Conservation (phyloP, 805 yeast species). For the Cyberlindnera americana region DNA sequence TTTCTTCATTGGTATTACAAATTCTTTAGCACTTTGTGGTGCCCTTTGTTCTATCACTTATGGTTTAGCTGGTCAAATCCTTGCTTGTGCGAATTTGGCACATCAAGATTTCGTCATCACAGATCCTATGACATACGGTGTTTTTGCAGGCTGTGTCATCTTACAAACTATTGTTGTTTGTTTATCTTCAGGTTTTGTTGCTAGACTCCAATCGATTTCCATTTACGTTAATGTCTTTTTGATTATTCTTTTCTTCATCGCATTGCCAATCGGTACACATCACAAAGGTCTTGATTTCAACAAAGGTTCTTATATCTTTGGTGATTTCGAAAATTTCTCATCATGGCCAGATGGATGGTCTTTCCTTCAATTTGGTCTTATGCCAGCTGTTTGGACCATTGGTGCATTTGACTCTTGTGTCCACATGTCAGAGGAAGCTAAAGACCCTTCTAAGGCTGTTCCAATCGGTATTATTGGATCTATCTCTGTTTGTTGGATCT, state of each 20-base stretch:
- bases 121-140: slow-evolving; percentile 53
- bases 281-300: slow-evolving; percentile 36
- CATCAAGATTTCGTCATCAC: slow-evolving; percentile 44
- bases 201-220: slow-evolving; percentile 53
- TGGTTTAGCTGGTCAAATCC: slow-evolving; percentile 67
- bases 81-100: slow-evolving; percentile 46
- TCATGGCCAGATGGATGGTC: slow-evolving; percentile 62
- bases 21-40: slow-evolving; percentile 61
- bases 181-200: slow-evolving; percentile 48
- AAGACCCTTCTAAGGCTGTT: slow-evolving; percentile 56
- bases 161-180: slow-evolving; percentile 36
- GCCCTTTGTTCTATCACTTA: slow-evolving; percentile 68
- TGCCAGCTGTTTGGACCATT: slow-evolving; percentile 75
- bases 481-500: slow-evolving; percentile 49
- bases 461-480: slow-evolving; percentile 66
- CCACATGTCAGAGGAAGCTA: slow-evolving; percentile 72
- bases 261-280: slow-evolving; percentile 53
- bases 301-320: slow-evolving; percentile 52
- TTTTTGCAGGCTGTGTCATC: slow-evolving; percentile 57
- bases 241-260: slow-evolving; percentile 51
- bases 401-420: slow-evolving; percentile 71
- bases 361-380: slow-evolving; percentile 47
- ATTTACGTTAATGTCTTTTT: slow-evolving; percentile 48
- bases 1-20: slow-evolving; percentile 62
- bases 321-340: slow-evolving; percentile 44